These are phyloP conservation scores for Sextonia rubra DNA, from an alignment of 164 flowering plant species.

Conservation along the genomic window DNA sequence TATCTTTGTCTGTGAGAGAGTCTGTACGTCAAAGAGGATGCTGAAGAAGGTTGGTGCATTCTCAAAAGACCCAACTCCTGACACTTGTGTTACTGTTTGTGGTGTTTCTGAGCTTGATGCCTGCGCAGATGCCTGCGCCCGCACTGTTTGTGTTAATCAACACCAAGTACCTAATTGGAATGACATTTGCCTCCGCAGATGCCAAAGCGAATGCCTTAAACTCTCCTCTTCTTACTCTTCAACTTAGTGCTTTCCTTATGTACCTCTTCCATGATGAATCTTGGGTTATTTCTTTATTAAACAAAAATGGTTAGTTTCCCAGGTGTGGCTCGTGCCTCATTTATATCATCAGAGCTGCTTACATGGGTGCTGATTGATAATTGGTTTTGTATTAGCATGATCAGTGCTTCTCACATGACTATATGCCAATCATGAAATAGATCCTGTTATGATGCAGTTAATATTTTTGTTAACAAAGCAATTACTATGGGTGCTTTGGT, in stretches of 20 bases:
- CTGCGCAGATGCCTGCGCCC: conserved; percentile 87
- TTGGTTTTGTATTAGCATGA: no score
- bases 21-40: conserved; percentile 88
- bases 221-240: conserved; percentile 41
- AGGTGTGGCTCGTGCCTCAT: no score
- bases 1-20: conserved; percentile 88
- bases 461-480: no score
- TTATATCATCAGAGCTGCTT: no score
- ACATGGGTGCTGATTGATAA: no score
- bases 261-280: no score
- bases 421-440: no score
- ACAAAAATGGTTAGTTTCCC: no score
- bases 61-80: conserved; percentile 82
- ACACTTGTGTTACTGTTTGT: conserved; percentile 76
- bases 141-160: conserved; percentile 80
- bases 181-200: conserved; percentile 66
- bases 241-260: conserved; percentile 4
- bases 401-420: no score
- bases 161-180: conserved; percentile 90
- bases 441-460: no score
- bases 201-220: conserved; percentile 79
- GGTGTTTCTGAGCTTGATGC: conserved; percentile 91
- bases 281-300: no score
- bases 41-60: conserved; percentile 78
- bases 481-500: no score